Percentiles rank a stretch among this genome's conserved stretches.
These are phyloP conservation scores for Botryotinia globosa DNA, from an alignment of 2,329 filamentous ascomycete species.

Conservation along the genomic window DNA sequence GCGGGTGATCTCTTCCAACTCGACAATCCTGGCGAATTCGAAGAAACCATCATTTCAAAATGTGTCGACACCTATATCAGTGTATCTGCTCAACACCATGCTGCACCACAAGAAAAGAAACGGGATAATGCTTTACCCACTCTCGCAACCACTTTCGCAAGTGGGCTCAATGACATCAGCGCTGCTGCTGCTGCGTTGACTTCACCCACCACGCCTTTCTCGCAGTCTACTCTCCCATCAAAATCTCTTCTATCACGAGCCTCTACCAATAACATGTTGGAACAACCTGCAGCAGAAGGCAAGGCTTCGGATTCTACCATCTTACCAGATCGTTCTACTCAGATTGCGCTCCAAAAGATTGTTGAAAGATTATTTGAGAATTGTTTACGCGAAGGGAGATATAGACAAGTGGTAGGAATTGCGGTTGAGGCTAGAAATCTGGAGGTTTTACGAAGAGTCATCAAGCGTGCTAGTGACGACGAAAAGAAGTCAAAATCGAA, in stretches of 20 bases:
- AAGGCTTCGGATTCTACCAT: constrained; percentile 35
- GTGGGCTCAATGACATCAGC: constrained; percentile 62
- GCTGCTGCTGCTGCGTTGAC: constrained; percentile 56
- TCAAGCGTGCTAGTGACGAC: constrained; percentile 83
- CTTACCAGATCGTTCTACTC: constrained; percentile 65
- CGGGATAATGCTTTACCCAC: constrained; percentile 49
- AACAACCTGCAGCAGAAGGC: constrained; percentile 45
- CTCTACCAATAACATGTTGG: constrained; percentile 60
- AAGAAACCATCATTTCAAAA: constrained; percentile 98
- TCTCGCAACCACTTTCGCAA: constrained; percentile 75
- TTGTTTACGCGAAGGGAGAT: constrained; percentile 81
- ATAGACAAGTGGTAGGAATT: constrained; percentile 94
- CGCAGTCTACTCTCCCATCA: constrained; percentile 85
- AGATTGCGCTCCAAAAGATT: constrained; percentile 75
- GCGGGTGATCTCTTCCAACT: constrained; percentile 94
- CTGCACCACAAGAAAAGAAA: constrained; percentile 49
- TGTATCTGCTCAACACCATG: constrained; percentile 60
- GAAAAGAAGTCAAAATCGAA: constrained; percentile 68
- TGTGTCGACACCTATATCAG: constrained; percentile 98
- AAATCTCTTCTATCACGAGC: constrained; percentile 92
- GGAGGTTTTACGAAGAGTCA: constrained; percentile 80
- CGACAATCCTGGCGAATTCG: constrained; percentile 87
- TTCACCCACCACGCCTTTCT: constrained; percentile 92
- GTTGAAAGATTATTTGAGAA: constrained; percentile 89
- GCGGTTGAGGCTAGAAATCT: constrained; percentile 93